Evolutionary conservation across 1,284 basidiomycete genomes (phyloP).

Genomic region (Paramarasmius palmivorus): DNA sequence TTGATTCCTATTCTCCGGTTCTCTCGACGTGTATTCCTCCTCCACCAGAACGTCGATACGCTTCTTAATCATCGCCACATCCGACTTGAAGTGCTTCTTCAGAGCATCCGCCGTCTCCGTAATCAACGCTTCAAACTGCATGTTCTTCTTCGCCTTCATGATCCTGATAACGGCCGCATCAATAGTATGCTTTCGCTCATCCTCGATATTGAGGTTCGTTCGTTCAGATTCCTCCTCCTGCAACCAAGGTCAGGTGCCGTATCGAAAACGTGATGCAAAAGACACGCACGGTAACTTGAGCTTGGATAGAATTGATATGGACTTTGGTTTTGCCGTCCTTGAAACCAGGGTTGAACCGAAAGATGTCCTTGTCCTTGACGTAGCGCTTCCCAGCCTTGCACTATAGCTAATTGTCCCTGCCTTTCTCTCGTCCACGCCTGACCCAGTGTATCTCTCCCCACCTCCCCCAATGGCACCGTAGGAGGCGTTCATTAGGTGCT

Average conservation of each 20-base stretch:
- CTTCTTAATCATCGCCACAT: conserved; percentile 80
- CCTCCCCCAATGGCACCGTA: no score
- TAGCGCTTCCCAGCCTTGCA: conserved; percentile 77
- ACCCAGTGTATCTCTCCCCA: no score
- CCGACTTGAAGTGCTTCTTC: conserved; percentile 74
- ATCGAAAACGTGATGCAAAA: background rate
- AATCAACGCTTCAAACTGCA: conserved; percentile 76
- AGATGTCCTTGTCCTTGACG: conserved; percentile 76
- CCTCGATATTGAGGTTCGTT: conserved; percentile 85
- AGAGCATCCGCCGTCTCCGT: conserved; percentile 80
- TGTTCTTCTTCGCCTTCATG: conserved; percentile 90
- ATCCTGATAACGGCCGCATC: conserved; percentile 95
- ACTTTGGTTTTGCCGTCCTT: conserved; percentile 80
- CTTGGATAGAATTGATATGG: conserved; percentile 96
- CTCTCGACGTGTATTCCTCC: conserved; percentile 81
- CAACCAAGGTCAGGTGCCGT: conserved; percentile 1
- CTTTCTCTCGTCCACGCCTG: conserved; percentile 85
- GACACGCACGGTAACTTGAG: conserved; percentile 77
- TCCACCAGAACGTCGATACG: conserved; percentile 83
- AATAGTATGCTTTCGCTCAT: conserved; percentile 83
- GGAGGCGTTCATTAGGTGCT: no score
- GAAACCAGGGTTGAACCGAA: conserved; percentile 84
- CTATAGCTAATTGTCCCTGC: conserved; percentile 86
- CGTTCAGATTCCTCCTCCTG: conserved; percentile 85
- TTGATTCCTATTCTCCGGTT: conserved; percentile 67